phyloP scores from a whole-genome alignment of 108 stramenopile species.

The Skeletonema grethae region DNA sequence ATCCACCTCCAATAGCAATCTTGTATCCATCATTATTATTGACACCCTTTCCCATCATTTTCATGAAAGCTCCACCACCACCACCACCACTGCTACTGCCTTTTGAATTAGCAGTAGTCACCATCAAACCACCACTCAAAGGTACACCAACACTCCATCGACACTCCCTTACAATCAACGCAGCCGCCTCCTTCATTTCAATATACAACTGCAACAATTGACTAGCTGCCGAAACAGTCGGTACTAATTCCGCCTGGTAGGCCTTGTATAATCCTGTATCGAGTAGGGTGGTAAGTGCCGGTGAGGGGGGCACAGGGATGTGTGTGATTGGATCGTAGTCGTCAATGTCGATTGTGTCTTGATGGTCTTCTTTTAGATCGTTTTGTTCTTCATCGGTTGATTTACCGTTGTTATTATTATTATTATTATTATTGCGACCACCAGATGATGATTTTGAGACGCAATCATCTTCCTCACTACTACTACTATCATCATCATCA shows the following conservation, averaged over 20 bases:
- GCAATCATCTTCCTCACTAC: no score
- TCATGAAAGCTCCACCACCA: no score
- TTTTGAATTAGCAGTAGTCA: neutral
- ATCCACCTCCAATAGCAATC: conserved; percentile 4
- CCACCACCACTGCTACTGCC: neutral
- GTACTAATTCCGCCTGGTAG: conserved; percentile 75
- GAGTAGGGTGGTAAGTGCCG: conserved; percentile 78
- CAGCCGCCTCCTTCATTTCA: conserved; percentile 44
- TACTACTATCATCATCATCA: neutral
- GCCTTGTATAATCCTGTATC: conserved; percentile 76
- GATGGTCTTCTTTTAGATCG: no score
- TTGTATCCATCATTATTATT: neutral
- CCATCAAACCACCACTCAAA: conserved; percentile 7
- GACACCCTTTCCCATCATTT: neutral
- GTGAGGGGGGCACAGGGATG: conserved; percentile 21
- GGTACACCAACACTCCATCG: conserved; percentile 39
- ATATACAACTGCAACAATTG: conserved; percentile 46
- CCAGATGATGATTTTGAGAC: no score
- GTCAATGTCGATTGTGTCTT: neutral
- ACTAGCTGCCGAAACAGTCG: conserved; percentile 63
- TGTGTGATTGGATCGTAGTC: neutral
- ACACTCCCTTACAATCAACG: conserved; percentile 38
- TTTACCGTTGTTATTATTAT: no score
- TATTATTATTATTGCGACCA: no score
- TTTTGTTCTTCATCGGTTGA: neutral